phyloP scores from a whole-genome alignment of 139 green algal species.

The Astrephomene gubernaculifera region DNA sequence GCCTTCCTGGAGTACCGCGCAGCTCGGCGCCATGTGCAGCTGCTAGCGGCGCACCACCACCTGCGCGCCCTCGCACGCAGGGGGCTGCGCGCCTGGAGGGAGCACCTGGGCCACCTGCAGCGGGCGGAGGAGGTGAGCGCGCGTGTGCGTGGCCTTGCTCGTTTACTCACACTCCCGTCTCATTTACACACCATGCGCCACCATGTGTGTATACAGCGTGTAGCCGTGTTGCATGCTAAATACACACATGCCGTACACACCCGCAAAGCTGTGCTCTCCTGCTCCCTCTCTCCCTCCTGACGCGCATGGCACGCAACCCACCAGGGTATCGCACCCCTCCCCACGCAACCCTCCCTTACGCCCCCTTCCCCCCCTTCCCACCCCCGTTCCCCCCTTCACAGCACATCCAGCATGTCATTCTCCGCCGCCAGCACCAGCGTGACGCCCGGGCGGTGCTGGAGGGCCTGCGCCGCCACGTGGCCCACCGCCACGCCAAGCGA shows the following conservation, averaged over 20 bases:
- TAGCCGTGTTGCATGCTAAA: too few relatives aligned
- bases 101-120: conserved; percentile 18
- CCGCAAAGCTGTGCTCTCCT: too few relatives aligned
- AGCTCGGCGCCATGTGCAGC: not conserved
- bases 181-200: too few relatives aligned
- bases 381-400: not conserved
- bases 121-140: conserved; percentile 3
- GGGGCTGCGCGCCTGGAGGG: not conserved
- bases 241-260: too few relatives aligned
- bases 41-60: not conserved
- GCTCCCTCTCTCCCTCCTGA: too few relatives aligned
- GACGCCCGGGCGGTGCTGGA: conserved; percentile 10
- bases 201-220: too few relatives aligned
- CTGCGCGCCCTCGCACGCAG: not conserved
- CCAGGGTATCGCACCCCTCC: too few relatives aligned
- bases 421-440: conserved; percentile 9
- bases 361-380: not conserved
- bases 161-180: too few relatives aligned
- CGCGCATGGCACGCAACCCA: too few relatives aligned
- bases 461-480: conserved; percentile 23
- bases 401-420: not conserved
- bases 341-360: too few relatives aligned
- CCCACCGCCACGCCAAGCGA: conserved; percentile 27
- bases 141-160: too few relatives aligned
- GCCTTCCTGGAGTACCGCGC: not conserved